Percentiles rank a stretch among this genome's conserved stretches.
Conservation (phyloP, 768 basidiomycete genomes). For the Tylopilus rubrobrunneus region DNA sequence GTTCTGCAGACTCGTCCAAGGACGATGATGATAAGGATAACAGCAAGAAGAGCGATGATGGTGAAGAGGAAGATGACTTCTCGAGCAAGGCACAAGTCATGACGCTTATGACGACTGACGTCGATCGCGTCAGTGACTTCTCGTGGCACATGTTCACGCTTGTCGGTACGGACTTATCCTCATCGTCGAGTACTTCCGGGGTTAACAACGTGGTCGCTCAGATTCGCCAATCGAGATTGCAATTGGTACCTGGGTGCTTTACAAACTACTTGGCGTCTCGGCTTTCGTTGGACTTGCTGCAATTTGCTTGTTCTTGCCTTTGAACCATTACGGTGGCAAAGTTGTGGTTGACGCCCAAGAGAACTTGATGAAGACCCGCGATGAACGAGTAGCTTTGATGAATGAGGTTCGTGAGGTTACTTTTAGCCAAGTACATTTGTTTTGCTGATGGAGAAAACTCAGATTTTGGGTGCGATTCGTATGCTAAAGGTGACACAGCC, state of each 20-base stretch:
- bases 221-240: constrained; percentile 77
- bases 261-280: constrained; percentile 73
- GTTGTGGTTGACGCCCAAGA: constrained; percentile 76
- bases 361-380: constrained; percentile 86
- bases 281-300: constrained; percentile 76
- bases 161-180: constrained; percentile 45
- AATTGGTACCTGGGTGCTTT: constrained; percentile 73
- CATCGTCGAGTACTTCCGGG: background rate
- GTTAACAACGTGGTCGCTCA: constrained; percentile 19
- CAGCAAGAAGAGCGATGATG: constrained; percentile 12
- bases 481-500: constrained; percentile 66
- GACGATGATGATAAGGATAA: constrained; percentile 19
- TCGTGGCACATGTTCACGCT: constrained; percentile 74
- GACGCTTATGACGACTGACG: constrained; percentile 95
- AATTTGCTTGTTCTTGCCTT: constrained; percentile 64
- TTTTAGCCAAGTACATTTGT: background rate
- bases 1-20: constrained; percentile 24
- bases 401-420: constrained; percentile 53
- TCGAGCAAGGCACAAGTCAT: constrained; percentile 79
- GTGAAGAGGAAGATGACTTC: constrained; percentile 55
- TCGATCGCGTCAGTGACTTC: constrained; percentile 86
- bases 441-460: background rate
- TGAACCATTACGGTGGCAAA: constrained; percentile 84
- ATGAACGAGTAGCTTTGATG: constrained; percentile 89
- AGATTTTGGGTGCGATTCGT: constrained; percentile 81